Evolutionary conservation across 805 yeast genomes (phyloP), one percentile per base, ranked within the genome.

Genomic region (Saccharomyces eubayanus): DNA sequence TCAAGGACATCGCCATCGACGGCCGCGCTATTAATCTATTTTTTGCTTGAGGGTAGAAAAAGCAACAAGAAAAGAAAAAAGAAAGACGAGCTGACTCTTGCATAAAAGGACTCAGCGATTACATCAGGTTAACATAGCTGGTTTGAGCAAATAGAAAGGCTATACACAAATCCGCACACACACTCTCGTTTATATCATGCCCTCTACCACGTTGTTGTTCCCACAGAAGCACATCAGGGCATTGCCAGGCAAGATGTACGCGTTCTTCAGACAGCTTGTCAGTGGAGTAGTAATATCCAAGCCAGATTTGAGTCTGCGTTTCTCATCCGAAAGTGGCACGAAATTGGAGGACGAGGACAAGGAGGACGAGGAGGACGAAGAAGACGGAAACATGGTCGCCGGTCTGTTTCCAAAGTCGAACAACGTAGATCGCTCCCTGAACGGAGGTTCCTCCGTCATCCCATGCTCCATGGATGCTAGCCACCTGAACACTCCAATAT

Each of bases 401-500:
- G 16, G 43, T 36, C 20, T 57, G 8, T 60, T 56, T 31, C 62
- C 63, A 2, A 55, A 40, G 54, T 51, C 28, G 57, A 62, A 48
- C 55, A 56, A 48, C 57, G 58, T 52, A 53, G 62, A 48, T 48
- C 52, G 30, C 58, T 52, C 47, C 24, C 47, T 60, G 20, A 54
- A 51, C 2, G 28, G 48, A 2, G 53, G 53, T 12, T 46, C 60
- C 3, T 48, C 57, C 4, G 56, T 50, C 21, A 55, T 58, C 14
- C 63, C 63, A 14, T 60, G 63, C 36, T 54, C 63, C 9, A 45
- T 55, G 51, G 55, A 58, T 41, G 47, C 55, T 6, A 49, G 53
- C 6, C 49, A 51, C 6, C 50, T 57, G 36, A 54, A 54, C 31
- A 52, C 54, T 28, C 57, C 59, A 16, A 51, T 57, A 52, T 57